phyloP scores from a whole-genome alignment of 228 moss, liverwort and hornwort species.

The Sphagnum fallax region DNA sequence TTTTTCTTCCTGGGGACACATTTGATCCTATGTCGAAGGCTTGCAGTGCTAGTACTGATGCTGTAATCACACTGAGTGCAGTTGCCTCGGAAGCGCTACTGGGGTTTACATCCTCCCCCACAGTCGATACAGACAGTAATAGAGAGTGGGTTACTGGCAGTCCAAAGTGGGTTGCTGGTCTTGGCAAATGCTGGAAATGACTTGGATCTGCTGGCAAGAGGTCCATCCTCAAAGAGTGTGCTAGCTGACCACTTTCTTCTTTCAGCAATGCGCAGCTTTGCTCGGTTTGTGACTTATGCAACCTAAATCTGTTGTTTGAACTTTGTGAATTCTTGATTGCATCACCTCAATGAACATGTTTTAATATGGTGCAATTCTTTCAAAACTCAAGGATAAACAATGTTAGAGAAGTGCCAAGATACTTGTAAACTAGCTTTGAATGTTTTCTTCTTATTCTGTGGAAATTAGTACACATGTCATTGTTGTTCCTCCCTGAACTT shows the following conservation, averaged over 20 bases:
- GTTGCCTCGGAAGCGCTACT: conserved; percentile 92
- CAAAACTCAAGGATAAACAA: no score
- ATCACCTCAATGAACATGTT: no score
- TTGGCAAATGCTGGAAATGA: conserved; percentile 42
- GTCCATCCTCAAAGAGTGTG: conserved; percentile 58
- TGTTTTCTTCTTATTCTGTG: no score
- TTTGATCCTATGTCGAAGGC: neutral
- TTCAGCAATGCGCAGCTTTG: conserved; percentile 73
- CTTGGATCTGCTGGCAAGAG: conserved; percentile 46
- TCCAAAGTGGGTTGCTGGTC: conserved; percentile 78
- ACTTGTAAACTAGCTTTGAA: no score
- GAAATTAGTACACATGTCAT: no score
- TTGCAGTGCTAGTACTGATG: neutral
- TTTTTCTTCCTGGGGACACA: neutral
- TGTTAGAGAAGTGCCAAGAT: no score
- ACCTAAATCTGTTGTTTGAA: neutral
- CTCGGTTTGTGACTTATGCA: conserved; percentile 37
- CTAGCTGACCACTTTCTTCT: conserved; percentile 48
- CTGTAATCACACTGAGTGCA: conserved; percentile 14
- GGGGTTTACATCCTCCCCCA: conserved; percentile 97
- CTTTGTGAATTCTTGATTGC: neutral
- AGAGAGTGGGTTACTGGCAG: conserved; percentile 74
- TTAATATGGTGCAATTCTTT: no score
- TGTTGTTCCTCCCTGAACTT: no score
- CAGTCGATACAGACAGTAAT: conserved; percentile 71